Conservation (phyloP, 306 rosid species). For the Pterocarpus macrocarpus region DNA sequence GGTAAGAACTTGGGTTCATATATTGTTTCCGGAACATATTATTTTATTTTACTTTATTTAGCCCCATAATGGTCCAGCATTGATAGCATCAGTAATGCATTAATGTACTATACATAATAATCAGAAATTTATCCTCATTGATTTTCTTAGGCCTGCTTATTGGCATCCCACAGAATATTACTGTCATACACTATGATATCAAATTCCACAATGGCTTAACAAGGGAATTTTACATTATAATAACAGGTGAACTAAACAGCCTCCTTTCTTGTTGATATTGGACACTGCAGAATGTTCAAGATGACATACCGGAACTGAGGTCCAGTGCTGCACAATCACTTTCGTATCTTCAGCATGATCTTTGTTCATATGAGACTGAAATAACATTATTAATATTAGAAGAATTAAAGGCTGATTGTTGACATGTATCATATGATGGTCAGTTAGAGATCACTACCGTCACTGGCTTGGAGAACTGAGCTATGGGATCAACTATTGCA, state of each 20-base stretch:
- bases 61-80: slow-evolving; percentile 8
- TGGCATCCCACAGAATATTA: slow-evolving; percentile 21
- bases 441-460: slow-evolving; percentile 61
- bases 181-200: slow-evolving; percentile 32
- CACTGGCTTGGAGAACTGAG: slow-evolving; percentile 96
- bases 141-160: slow-evolving; percentile 34
- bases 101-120: slow-evolving; percentile 24
- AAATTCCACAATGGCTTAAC: slow-evolving; percentile 35
- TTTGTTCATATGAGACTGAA: slow-evolving; percentile 95
- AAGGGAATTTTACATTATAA: slow-evolving; percentile 20
- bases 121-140: slow-evolving; percentile 3
- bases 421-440: slow-evolving; percentile 32
- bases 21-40: slow-evolving; percentile 17
- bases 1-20: background rate
- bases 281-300: slow-evolving; percentile 15
- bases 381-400: slow-evolving; percentile 37
- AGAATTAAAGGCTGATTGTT: slow-evolving; percentile 6
- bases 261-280: slow-evolving; percentile 27
- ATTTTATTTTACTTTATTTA: slow-evolving; percentile 17
- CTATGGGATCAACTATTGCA: slow-evolving; percentile 85
- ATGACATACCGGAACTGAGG: slow-evolving; percentile 78
- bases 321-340: slow-evolving; percentile 85
- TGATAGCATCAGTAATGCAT: slow-evolving; percentile 19
- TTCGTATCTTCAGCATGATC: slow-evolving; percentile 96
- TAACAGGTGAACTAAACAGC: slow-evolving; percentile 13